A percentile compares a stretch with the other conserved stretches of the same genome.
phyloP scores from a whole-genome alignment of 2,329 filamentous ascomycete genomes.

The Fusarium vanettenii region DNA sequence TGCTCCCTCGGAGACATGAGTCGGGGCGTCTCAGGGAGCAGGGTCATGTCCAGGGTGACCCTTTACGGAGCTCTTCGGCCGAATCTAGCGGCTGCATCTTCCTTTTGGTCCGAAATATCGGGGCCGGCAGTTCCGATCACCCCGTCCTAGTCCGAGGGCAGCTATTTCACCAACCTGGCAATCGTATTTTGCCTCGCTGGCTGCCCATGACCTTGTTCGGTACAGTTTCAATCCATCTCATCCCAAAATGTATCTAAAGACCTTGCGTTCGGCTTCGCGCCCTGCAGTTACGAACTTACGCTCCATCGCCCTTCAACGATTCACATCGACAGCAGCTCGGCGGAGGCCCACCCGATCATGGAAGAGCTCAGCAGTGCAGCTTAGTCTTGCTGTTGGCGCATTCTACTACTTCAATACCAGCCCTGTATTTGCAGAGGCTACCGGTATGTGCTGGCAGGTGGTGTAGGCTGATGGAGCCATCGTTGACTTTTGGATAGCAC shows the following conservation, averaged over 20 bases:
- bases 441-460: neutral
- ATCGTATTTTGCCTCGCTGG: neutral
- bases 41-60: neutral
- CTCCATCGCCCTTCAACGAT: neutral
- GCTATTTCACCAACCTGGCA: neutral
- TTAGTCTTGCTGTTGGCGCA: neutral
- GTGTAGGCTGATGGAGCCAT: neutral
- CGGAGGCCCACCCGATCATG: neutral
- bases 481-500: neutral
- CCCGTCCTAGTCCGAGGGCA: neutral
- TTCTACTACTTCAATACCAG: neutral
- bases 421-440: neutral
- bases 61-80: neutral
- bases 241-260: neutral
- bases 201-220: neutral
- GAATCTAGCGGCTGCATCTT: neutral
- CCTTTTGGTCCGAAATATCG: neutral
- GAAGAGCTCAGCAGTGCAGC: neutral
- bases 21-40: neutral
- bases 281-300: neutral
- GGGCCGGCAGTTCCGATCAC: neutral
- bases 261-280: neutral
- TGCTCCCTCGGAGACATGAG: neutral
- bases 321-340: neutral
- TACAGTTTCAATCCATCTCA: rapidly evolving